Percentiles rank a stretch among this genome's conserved stretches.
These are phyloP conservation scores for Medicago ruthenica DNA, from an alignment of 306 rosid genomes.

Conservation along the genomic window DNA sequence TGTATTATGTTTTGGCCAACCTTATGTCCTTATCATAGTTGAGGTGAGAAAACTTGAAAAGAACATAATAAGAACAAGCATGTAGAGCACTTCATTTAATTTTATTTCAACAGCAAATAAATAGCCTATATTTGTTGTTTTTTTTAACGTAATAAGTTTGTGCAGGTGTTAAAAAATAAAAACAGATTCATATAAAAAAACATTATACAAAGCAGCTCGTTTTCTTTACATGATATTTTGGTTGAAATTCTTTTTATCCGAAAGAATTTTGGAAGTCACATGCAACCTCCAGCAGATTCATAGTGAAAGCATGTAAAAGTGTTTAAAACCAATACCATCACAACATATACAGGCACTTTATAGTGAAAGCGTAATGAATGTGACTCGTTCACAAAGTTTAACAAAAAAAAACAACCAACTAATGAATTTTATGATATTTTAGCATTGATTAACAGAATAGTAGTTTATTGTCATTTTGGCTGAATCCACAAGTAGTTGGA, in stretches of 20 bases:
- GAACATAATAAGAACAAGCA: conserved; percentile 2
- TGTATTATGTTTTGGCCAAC: neutral
- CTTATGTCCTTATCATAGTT: neutral
- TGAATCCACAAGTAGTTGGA: conserved; percentile 23
- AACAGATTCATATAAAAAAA: no score
- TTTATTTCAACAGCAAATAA: neutral
- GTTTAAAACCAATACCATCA: conserved; percentile 24
- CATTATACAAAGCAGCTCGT: no score
- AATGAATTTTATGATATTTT: conserved; percentile 27
- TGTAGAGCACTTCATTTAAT: neutral
- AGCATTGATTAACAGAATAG: conserved; percentile 29
- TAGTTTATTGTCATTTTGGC: conserved; percentile 25
- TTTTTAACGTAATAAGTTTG: no score
- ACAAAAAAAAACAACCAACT: conserved; percentile 38
- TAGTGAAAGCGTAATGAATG: conserved; percentile 34
- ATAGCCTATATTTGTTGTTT: neutral
- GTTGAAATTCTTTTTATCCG: neutral
- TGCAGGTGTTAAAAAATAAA: no score
- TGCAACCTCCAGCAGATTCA: conserved; percentile 43
- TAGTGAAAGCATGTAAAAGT: conserved; percentile 32
- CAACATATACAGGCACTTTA: conserved; percentile 15
- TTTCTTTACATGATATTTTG: no score
- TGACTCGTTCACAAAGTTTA: conserved; percentile 38
- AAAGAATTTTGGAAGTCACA: conserved; percentile 35
- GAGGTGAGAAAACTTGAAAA: conserved; percentile 4